Conservation (phyloP, 2,329 filamentous ascomycete genomes). For the Scedosporium apiospermum region DNA sequence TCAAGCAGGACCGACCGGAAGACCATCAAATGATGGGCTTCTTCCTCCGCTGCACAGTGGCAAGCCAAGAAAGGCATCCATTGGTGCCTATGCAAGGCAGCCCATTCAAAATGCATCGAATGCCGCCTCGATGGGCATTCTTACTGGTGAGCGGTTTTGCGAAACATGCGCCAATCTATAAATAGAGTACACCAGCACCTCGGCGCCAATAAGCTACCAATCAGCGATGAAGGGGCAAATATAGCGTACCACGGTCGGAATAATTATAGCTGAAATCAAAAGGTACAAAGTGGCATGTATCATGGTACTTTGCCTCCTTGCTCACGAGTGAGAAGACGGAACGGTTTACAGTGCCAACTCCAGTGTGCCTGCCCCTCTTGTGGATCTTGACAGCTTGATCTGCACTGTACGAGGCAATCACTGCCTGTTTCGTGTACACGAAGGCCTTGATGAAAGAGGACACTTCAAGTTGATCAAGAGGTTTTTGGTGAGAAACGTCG, state of each 20-base stretch:
- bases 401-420: background rate
- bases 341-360: too few species aligned
- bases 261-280: background rate
- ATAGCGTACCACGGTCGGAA: background rate
- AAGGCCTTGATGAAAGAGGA: background rate
- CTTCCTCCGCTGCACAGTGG: background rate
- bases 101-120: background rate
- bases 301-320: background rate
- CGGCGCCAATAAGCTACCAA: constrained; percentile 4
- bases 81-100: background rate
- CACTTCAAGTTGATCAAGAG: too few species aligned
- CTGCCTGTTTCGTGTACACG: background rate
- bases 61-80: background rate
- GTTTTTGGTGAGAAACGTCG: too few species aligned
- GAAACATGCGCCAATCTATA: constrained; percentile 6
- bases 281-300: background rate
- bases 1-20: too few species aligned
- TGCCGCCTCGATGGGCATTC: constrained; percentile 2
- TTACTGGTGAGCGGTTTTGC: background rate
- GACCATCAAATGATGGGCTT: too few species aligned
- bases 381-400: too few species aligned
- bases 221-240: background rate
- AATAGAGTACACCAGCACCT: constrained; percentile 2
- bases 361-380: too few species aligned
- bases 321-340: background rate